phyloP scores from a whole-genome alignment of 163 green algal genomes.

The Trebouxia gelatinosa region DNA sequence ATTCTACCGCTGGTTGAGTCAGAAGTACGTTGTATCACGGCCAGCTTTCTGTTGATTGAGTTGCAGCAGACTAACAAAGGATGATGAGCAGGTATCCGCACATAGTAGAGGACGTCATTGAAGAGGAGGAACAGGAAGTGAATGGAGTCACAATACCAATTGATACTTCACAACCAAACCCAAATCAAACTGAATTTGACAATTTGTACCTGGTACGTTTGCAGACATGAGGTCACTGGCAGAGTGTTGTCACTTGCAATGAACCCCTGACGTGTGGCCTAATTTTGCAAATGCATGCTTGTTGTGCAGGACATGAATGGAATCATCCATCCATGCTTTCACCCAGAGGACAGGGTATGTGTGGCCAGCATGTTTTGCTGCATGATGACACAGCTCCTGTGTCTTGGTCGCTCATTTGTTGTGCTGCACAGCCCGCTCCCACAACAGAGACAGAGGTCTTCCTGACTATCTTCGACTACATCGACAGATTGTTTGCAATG shows the following conservation, averaged over 20 bases:
- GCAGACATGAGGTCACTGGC: no score
- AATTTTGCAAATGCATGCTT: neutral
- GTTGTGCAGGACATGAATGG: constrained; percentile 90
- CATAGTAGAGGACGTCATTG: constrained; percentile 90
- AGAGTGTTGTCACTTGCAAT: no score
- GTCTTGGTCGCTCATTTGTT: constrained; percentile 16
- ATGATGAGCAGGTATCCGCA: constrained; percentile 94
- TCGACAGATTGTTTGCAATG: constrained; percentile 95
- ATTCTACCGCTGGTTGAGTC: constrained; percentile 96
- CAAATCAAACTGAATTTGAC: constrained; percentile 97
- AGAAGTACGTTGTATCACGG: constrained; percentile 74
- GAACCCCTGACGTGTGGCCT: no score
- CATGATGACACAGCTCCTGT: neutral
- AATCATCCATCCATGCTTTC: constrained; percentile 97
- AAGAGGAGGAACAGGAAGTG: constrained; percentile 77
- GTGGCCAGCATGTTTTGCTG: neutral
- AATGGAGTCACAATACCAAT: constrained; percentile 85
- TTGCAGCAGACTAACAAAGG: no score
- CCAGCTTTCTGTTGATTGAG: no score
- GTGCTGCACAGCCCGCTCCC: constrained; percentile 58
- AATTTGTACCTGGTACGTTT: constrained; percentile 83
- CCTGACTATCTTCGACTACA: constrained; percentile 97
- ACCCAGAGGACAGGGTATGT: constrained; percentile 90
- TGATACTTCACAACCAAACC: constrained; percentile 88
- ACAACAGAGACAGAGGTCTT: constrained; percentile 92